Percentiles rank a stretch among this genome's conserved stretches.
Evolutionary conservation across 768 basidiomycete species (phyloP).

Genomic region (Cystoderma amianthinum): DNA sequence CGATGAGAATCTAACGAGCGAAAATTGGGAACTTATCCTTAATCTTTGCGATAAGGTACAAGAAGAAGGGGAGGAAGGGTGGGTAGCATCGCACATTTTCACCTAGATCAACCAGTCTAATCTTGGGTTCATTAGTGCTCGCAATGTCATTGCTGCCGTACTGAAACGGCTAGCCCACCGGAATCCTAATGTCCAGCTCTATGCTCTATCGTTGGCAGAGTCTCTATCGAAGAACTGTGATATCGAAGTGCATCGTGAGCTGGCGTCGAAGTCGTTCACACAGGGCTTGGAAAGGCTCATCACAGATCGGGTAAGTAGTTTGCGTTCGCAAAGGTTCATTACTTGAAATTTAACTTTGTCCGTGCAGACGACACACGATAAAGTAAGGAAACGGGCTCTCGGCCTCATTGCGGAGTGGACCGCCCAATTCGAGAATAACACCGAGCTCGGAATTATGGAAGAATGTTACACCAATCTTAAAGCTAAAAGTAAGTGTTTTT

Average conservation of each 20-base stretch:
- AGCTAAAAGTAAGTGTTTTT: slow-evolving; percentile 56
- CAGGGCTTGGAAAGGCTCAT: slow-evolving; percentile 82
- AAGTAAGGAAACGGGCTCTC: slow-evolving; percentile 75
- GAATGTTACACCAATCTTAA: slow-evolving; percentile 81
- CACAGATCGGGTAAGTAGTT: slow-evolving; percentile 67
- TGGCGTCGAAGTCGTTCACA: slow-evolving; percentile 88
- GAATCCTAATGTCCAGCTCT: slow-evolving; percentile 95
- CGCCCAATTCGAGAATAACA: slow-evolving; percentile 73
- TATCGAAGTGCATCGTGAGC: slow-evolving; percentile 73
- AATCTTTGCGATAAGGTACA: slow-evolving; percentile 95
- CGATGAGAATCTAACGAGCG: slow-evolving; percentile 91
- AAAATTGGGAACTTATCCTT: slow-evolving; percentile 94
- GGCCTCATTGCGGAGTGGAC: slow-evolving; percentile 77
- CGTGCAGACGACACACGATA: slow-evolving; percentile 79
- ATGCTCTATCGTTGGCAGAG: slow-evolving; percentile 82
- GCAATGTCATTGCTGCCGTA: slow-evolving; percentile 75
- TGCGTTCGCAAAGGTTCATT: slow-evolving; percentile 1
- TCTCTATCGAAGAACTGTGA: slow-evolving; percentile 90
- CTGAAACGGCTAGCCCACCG: slow-evolving; percentile 90
- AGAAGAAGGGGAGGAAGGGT: slow-evolving; percentile 88
- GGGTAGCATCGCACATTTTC: slow-evolving; percentile 12
- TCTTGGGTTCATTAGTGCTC: slow-evolving; percentile 51
- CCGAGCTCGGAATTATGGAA: slow-evolving; percentile 82
- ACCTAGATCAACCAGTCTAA: background rate
- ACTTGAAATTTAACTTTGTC: slow-evolving; percentile 1